phyloP scores from a whole-genome alignment of 2,329 filamentous ascomycete genomes.

The Diplodia sapinea region DNA sequence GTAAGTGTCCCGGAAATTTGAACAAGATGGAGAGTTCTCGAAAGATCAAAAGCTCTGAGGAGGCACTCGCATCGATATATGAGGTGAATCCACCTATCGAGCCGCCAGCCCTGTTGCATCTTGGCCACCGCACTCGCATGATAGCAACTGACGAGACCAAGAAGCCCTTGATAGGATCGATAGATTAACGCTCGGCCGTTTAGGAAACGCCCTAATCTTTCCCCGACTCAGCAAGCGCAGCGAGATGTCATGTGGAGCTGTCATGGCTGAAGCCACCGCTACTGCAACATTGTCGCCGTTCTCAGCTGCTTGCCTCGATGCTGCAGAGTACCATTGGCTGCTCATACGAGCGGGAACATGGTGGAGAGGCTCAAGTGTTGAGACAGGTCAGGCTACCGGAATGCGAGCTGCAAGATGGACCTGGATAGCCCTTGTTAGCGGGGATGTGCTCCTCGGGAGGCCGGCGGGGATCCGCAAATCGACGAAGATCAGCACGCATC shows the following conservation, averaged over 20 bases:
- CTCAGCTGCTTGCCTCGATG: not conserved
- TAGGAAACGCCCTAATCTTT: constrained; percentile 17
- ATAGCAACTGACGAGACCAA: constrained; percentile 6
- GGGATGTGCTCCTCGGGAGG: constrained; percentile 15
- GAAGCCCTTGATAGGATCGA: constrained; percentile 20
- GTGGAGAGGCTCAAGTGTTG: constrained; percentile 24
- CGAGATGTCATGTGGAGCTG: constrained; percentile 22
- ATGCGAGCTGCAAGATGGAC: constrained; percentile 7
- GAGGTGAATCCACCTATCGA: not conserved
- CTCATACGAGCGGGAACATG: constrained; percentile 1
- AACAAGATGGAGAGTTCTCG: constrained; percentile 1
- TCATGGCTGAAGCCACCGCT: constrained; percentile 8
- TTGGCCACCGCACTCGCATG: constrained; percentile 8
- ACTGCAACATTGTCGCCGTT: constrained; percentile 13
- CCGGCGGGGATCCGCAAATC: constrained; percentile 23
- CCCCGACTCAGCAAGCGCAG: constrained; percentile 23
- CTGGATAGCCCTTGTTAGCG: constrained; percentile 1
- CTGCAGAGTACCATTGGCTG: constrained; percentile 7
- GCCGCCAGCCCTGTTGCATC: constrained; percentile 20
- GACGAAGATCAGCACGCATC: not conserved
- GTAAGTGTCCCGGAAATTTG: not conserved
- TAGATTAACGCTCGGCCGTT: constrained; percentile 15
- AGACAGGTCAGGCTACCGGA: constrained; percentile 10
- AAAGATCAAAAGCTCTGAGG: not conserved
- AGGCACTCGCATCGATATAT: constrained; percentile 15